These are phyloP conservation scores for Colletotrichum graminicola DNA, from an alignment of 2,329 filamentous ascomycete genomes.

Conservation along the genomic window DNA sequence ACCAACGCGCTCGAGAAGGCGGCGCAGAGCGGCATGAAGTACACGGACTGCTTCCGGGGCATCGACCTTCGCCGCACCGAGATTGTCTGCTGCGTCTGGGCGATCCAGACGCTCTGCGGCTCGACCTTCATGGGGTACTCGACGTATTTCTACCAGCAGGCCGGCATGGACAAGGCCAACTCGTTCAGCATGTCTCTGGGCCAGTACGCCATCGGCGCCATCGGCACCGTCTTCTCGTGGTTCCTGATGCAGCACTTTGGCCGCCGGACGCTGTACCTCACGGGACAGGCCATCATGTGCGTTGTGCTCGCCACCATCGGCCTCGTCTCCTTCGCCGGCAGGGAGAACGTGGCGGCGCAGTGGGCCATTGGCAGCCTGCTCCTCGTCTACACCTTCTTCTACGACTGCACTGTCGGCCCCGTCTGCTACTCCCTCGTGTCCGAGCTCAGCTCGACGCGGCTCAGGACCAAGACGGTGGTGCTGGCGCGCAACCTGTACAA, in stretches of 20 bases:
- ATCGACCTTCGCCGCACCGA: conserved; percentile 60
- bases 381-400: conserved; percentile 58
- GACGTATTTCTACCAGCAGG: conserved; percentile 59
- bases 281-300: conserved; percentile 56
- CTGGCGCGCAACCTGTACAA: conserved; percentile 62
- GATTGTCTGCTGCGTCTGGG: conserved; percentile 56
- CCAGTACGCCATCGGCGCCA: conserved; percentile 57
- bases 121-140: conserved; percentile 52
- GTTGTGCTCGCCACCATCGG: conserved; percentile 57
- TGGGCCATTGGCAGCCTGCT: conserved; percentile 63
- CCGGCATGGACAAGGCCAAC: conserved; percentile 54
- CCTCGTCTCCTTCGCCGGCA: conserved; percentile 57
- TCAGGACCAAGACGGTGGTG: conserved; percentile 61
- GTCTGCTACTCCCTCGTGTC: conserved; percentile 59
- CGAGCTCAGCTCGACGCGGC: conserved; percentile 59
- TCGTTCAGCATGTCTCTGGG: conserved; percentile 57
- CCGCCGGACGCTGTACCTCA: conserved; percentile 59
- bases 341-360: conserved; percentile 59
- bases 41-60: conserved; percentile 62
- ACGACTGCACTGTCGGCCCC: conserved; percentile 61
- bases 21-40: conserved; percentile 55
- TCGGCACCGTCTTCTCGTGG: conserved; percentile 62
- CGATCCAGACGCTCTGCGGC: conserved; percentile 57
- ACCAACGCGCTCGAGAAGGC: conserved; percentile 63
- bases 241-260: conserved; percentile 58